Evolutionary conservation across 495 filamentous ascomycete genomes (phyloP).

Genomic region (Astrocystis sublimbata): DNA sequence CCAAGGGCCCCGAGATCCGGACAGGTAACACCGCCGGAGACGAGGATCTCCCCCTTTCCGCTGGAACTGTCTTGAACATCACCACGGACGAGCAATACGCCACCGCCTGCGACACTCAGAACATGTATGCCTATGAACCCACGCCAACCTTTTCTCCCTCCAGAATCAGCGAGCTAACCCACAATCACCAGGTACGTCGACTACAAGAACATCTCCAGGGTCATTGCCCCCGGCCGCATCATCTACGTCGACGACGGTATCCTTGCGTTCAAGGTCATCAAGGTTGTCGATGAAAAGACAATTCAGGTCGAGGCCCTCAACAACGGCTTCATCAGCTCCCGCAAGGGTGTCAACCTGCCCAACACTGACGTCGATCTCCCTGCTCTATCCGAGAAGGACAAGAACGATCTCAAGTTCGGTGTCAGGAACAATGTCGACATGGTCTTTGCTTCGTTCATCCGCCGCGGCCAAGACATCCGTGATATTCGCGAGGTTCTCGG

Average conservation of each 20-base stretch:
- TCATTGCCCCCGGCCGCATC: slow-evolving; percentile 87
- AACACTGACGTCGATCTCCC: slow-evolving; percentile 98
- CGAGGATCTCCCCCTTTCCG: slow-evolving; percentile 80
- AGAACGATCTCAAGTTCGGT: slow-evolving; percentile 87
- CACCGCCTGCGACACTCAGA: slow-evolving; percentile 75
- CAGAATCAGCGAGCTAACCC: background rate
- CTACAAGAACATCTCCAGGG: slow-evolving; percentile 99
- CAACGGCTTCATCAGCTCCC: slow-evolving; percentile 97
- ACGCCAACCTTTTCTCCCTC: background rate
- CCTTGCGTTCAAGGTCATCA: slow-evolving; percentile 88
- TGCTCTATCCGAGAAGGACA: slow-evolving; percentile 97
- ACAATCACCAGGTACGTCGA: slow-evolving; percentile 77
- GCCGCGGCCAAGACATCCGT: slow-evolving; percentile 84
- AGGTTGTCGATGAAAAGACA: slow-evolving; percentile 85
- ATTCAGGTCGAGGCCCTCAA: slow-evolving; percentile 82
- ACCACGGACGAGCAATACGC: slow-evolving; percentile 97
- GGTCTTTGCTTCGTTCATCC: slow-evolving; percentile 98
- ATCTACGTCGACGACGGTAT: slow-evolving; percentile 99
- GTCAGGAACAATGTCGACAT: slow-evolving; percentile 98
- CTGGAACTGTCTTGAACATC: slow-evolving; percentile 84
- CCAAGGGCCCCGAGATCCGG: slow-evolving; percentile 98
- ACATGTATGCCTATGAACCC: slow-evolving; percentile 71
- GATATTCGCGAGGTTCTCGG: slow-evolving; percentile 90
- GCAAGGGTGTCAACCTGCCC: slow-evolving; percentile 97
- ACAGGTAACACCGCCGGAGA: slow-evolving; percentile 89